Base-by-base conservation (phyloP, 1,284 basidiomycete species). In the Sphaerobolus stellatus region DNA sequence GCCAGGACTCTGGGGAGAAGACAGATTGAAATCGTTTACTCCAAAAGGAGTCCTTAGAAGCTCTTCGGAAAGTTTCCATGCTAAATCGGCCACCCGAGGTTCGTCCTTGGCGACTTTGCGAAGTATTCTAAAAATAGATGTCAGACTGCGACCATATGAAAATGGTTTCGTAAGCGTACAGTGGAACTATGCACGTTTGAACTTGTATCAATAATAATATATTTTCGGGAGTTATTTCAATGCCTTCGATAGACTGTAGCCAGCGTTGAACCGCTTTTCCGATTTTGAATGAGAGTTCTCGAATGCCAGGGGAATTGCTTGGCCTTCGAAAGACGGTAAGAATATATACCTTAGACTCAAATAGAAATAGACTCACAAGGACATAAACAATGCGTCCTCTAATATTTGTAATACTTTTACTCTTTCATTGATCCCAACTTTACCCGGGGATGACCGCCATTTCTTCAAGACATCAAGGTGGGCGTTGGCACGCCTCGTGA, bases 321-420 rank as follows among this genome's bases (percentile, higher is more conserved):
- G 13, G 5, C 31, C 47, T 48, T 18, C 34, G 7, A 34, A 48
- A n/a, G 6, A n/a, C 4, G 24, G 31, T 29, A 13, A 13, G 27
- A 27, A 11, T 3, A 46, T 22, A 8, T 11, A 28, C 9, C 24
- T 27, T 16, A 46, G 11, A n/a, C 22, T n/a, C 16, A 46, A 27
- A 8, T 28, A 7, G 2, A 2, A 18, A 5, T 46, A 5, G 16
- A 27, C 22, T 40, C 18, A 44, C 38, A 18, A n/a, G 20, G 50
- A 27, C 50, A 52, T 52, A 8, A 43, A 28, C 5, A 52, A 25
- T 18, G 50, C 50, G 34, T 52, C 40, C 16, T 9, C 27, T 13
- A 52, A 41, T 28, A 41, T 44, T 29, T 44, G 27, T 30, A 30
- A 52, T 20, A 44, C 31, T 41, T 41, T 50, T 14, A 8, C 11